Evolutionary conservation across 106 monocot genomes (phyloP).

Genomic region (Vanilla planifolia): DNA sequence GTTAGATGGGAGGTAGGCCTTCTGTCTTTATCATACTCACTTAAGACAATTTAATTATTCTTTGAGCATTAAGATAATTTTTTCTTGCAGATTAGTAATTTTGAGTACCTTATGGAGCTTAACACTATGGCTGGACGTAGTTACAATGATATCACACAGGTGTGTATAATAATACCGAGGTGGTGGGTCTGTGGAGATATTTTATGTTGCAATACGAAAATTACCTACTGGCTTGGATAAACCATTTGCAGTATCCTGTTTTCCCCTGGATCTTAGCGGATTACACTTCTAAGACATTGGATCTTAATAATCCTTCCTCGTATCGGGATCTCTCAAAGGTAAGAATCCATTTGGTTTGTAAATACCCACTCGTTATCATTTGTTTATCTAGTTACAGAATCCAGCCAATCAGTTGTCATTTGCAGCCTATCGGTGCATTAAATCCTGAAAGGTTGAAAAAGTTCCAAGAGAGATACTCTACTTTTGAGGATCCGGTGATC

Average conservation of each 20-base stretch:
- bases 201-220: background rate
- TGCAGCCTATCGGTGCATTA: slow-evolving; percentile 94
- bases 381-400: background rate
- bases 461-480: slow-evolving; percentile 84
- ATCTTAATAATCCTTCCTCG: slow-evolving; percentile 64
- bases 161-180: slow-evolving; percentile 12
- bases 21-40: slow-evolving; percentile 2
- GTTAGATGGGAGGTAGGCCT: slow-evolving; percentile 92
- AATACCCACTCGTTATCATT: background rate
- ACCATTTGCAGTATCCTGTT: slow-evolving; percentile 86
- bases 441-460: slow-evolving; percentile 87
- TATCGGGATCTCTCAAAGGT: slow-evolving; percentile 99
- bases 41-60: background rate
- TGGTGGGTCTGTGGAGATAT: background rate
- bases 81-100: slow-evolving; percentile 85
- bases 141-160: slow-evolving; percentile 99
- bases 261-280: slow-evolving; percentile 97
- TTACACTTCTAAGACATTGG: slow-evolving; percentile 63
- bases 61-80: slow-evolving; percentile 1
- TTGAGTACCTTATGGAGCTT: slow-evolving; percentile 98
- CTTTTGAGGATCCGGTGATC: slow-evolving; percentile 86
- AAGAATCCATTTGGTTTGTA: slow-evolving; percentile 3
- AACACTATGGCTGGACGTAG: slow-evolving; percentile 93
- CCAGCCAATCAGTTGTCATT: background rate
- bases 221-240: background rate